Evolutionary conservation across 2,329 filamentous ascomycete genomes (phyloP).

Genomic region (Botrytis medusae): DNA sequence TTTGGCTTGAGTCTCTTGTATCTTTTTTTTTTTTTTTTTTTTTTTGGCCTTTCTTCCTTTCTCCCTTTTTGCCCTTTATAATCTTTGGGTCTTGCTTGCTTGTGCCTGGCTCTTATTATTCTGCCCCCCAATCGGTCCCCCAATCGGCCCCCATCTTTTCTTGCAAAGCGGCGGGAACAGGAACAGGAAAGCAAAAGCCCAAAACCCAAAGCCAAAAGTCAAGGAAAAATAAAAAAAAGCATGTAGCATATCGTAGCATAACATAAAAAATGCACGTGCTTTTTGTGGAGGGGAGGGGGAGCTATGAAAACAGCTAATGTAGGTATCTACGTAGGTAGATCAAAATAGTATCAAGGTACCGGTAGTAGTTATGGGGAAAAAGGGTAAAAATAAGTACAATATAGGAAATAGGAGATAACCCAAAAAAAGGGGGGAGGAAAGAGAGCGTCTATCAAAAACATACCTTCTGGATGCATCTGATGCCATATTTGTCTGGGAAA

Average conservation of each 20-base stretch:
- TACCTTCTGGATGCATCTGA: slow-evolving; percentile 37
- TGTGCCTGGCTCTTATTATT: background rate
- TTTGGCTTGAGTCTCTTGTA: background rate
- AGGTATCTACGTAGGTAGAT: slow-evolving; percentile 5
- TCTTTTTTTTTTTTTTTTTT: background rate
- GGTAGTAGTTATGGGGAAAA: background rate
- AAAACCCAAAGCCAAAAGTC: background rate
- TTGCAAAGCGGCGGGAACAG: background rate
- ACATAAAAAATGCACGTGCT: slow-evolving; percentile 21
- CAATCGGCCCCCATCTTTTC: slow-evolving; percentile 1
- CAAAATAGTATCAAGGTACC: slow-evolving; percentile 6
- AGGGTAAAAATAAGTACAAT: background rate
- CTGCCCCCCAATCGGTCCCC: background rate
- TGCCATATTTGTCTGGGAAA: slow-evolving; percentile 28
- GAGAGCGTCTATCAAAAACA: slow-evolving; percentile 20
- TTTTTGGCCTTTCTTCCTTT: background rate
- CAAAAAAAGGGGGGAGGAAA: background rate
- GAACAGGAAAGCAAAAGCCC: background rate
- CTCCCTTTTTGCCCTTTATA: background rate
- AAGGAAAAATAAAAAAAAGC: background rate
- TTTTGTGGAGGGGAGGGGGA: slow-evolving; percentile 23
- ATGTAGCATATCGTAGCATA: background rate
- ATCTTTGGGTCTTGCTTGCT: background rate
- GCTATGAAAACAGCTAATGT: slow-evolving; percentile 18
- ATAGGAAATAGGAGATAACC: background rate